These are phyloP conservation scores for Vitis labrusca DNA, from an alignment of 164 flowering plant species.

Conservation along the genomic window DNA sequence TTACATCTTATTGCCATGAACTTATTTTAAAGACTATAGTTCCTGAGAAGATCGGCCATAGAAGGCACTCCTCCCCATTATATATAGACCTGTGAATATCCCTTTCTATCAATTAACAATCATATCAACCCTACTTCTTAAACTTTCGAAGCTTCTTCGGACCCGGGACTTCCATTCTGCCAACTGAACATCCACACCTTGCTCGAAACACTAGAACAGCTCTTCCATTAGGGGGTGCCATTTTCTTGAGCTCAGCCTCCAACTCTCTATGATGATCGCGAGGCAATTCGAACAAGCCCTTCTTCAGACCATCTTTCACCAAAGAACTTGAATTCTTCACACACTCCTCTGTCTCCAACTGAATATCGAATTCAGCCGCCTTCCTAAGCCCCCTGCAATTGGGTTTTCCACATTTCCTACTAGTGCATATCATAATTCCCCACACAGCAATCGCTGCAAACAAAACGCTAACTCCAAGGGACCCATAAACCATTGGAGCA, in stretches of 20 bases:
- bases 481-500: constrained; percentile 61
- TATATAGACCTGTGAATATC: not conserved
- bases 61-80: constrained; percentile 6
- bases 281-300: constrained; percentile 62
- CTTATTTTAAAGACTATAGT: constrained; percentile 27
- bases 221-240: constrained; percentile 91
- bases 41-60: constrained; percentile 7
- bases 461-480: constrained; percentile 52
- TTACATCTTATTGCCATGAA: constrained; percentile 25
- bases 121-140: constrained; percentile 47
- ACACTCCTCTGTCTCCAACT: constrained; percentile 79
- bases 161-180: constrained; percentile 84
- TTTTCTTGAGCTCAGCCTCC: constrained; percentile 86
- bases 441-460: constrained; percentile 47
- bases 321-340: constrained; percentile 49
- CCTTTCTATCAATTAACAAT: constrained; percentile 2
- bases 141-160: constrained; percentile 64
- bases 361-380: constrained; percentile 88
- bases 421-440: constrained; percentile 35
- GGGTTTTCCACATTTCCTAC: constrained; percentile 63
- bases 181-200: constrained; percentile 86
- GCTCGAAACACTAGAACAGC: constrained; percentile 79
- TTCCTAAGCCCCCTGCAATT: constrained; percentile 71
- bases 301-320: constrained; percentile 37
- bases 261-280: constrained; percentile 70